Base-by-base conservation (phyloP, 257 asterid genomes). In the Fraxinus pennsylvanica region DNA sequence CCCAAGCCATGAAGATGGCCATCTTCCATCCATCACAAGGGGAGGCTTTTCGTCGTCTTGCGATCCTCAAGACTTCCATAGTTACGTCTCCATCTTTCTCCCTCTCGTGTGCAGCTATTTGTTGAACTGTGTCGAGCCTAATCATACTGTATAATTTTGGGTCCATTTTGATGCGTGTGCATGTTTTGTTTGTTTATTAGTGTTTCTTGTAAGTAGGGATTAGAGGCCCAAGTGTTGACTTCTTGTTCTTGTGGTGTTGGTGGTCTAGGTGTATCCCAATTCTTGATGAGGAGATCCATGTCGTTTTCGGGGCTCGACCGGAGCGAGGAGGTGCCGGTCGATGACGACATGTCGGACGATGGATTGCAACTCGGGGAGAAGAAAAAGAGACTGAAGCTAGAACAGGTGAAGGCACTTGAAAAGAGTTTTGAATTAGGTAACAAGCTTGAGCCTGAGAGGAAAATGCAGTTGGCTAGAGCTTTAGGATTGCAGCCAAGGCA, bases 391-490 rank as follows among this genome's bases (percentile, higher is more conserved):
- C 81, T 94, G 74, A 92, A 81, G 76, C n/a, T 85, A 81, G 98
- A 94, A 47, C 98, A 92, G 79, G 98, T 94, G 59, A 89, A 83
- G 84, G 97, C 94, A 65, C 79, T 94, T 17, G 98, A 94, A 75
- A 94, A 90, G 84, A 92, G 97, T 86, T 94, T 91, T 59, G 97
- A 94, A 27, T 45, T 86, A 39, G 95, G 94, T 0, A 92, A 86
- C 85, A 94, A 92, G 43, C 84, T 92, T 17, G 97, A 94, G 70
- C 97, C 94, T 0, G 96, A 94, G 81, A 87, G 96, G 80, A 94
- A 92, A 83, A 80, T 89, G 86, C 91, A 91, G 86, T 82, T 94
- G 52, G 96, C 97, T 63, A 88, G 90, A 82, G 92, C 94, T 27
- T 72, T 94, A 69, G 96, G 96, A 4, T 81, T 94, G 72, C 93